Evolutionary conservation across 176 grass and related monocot species (phyloP), one percentile per base, ranked within the genome.

Genomic region (Eleusine indica): DNA sequence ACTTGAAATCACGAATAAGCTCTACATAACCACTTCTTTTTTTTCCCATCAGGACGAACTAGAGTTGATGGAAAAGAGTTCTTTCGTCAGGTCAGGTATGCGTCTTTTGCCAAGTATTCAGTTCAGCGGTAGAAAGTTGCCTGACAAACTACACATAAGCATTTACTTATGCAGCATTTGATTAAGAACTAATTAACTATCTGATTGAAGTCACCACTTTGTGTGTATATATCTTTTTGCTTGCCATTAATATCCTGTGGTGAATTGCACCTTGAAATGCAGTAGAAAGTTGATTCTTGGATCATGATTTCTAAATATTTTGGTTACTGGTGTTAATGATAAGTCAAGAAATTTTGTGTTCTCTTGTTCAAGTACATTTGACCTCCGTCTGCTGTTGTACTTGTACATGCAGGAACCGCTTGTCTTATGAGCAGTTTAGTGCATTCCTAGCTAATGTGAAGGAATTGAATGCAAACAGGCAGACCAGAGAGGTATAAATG

Each of bases 1-100:
- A 68, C 77, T 22, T 19, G 5, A 80, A 70, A 81, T 81, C 49
- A 42, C 54, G 28, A 70, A 57, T 70, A 70, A 56, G 48, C 48
- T 71, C 17, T 43, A 7, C 49, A 30, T 70, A 42, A 42, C 9
- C 21, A 77, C 8, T 41, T 5, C 76, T 61, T 54, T 61, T 54
- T 21, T 72, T 87, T 81, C 90, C 38, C 84, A 84, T 89, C 83
- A 95, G 96, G 83, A 54, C 87, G 91, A 82, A 90, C 93, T 43
- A 81, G 89, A 87, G 91, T 98, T 75, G 96, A 98, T 88, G 96
- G 96, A 78, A 95, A 98, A 80, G 96, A 95, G 61, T 98, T 98
- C 70, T 98, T 98, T 85, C 93, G 96, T 53, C 89, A 95, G 88
- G 96, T 95, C 76, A 90, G 96, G 96, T 97, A 82, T 90, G 56